These are phyloP conservation scores for Rhodamnia argentea DNA, from an alignment of 345 rosid genomes.

Conservation along the genomic window DNA sequence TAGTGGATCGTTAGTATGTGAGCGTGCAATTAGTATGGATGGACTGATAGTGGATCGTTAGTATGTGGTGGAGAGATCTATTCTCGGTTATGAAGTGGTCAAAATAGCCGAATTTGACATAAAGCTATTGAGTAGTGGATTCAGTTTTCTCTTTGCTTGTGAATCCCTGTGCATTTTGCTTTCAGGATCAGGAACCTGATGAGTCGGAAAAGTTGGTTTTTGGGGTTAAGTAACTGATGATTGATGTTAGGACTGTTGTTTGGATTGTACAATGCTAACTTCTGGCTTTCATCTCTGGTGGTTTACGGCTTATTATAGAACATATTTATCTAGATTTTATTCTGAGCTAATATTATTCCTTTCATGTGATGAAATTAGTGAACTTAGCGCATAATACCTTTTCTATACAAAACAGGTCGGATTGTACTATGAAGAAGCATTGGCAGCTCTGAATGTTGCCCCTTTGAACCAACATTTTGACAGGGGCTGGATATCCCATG, in stretches of 20 bases:
- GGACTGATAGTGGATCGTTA: background rate
- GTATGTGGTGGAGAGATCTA: background rate
- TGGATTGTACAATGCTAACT: background rate
- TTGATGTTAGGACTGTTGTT: background rate
- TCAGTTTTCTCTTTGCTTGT: background rate
- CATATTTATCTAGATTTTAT: background rate
- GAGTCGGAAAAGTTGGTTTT: background rate
- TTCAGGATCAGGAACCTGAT: background rate
- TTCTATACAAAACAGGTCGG: slow-evolving; percentile 52
- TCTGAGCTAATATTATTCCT: background rate
- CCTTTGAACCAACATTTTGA: slow-evolving; percentile 96
- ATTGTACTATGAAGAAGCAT: slow-evolving; percentile 87
- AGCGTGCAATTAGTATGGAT: background rate
- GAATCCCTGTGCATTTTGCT: background rate
- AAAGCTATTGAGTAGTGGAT: background rate
- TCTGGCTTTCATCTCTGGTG: background rate
- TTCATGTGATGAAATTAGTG: background rate
- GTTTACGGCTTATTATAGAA: background rate
- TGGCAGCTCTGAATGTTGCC: slow-evolving; percentile 50
- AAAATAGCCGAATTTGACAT: background rate
- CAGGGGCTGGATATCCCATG: slow-evolving; percentile 82
- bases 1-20: background rate
- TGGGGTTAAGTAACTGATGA: background rate
- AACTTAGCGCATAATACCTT: background rate
- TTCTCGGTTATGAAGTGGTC: background rate